Evolutionary conservation across 352 stramenopile genomes (phyloP), one percentile per base, ranked within the genome.

Genomic region (Stramenopiles sp.): DNA sequence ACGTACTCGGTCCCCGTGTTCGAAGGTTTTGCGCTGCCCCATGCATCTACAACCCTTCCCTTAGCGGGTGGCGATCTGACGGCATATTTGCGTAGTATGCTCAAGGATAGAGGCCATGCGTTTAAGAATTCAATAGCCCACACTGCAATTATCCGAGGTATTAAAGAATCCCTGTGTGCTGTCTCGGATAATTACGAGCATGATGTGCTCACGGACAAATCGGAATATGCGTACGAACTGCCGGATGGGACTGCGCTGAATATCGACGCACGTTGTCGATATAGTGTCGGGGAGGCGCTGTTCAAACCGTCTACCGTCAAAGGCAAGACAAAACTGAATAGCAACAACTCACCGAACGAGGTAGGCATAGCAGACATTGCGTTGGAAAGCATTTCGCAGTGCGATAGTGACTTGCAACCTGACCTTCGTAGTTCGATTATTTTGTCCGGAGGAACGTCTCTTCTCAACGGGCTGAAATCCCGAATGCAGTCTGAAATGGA

Each of bases 1-100:
- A 89, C 85, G 49, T 86, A 92, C 76, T 83, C 84, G 3, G 88
- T 93, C 32, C 88, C 88, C 0, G 88, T 91, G 74, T 92, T 90
- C 78, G 68, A 37, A 73, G 68, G 76, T 49, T 92, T 89, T 75
- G 89, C 85, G 73, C 75, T 93, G 32, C 85, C 85, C n/a, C 86
- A 92, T 68, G 87, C 87, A 4, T 82, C 84, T 30, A 76, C 89
- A 6, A 80, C 86, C 37, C 88, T 83, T 75, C 82, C 85, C 12
- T 81, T 86, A 1, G 87, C 84, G 33, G 86, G 87, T 0, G 79
- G 87, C 37, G 87, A 92, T 76, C 84, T 92, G 73, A 90, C 84
- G 49, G 77, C 87, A 30, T 83, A 84, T 18, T 78, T 92, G 73
- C 82, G 89, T 75, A 81, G 87, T 68, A 74, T 90, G 3, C 78